Evolutionary conservation across 1,139 yeast species (phyloP), one percentile per base, ranked within the genome.

Genomic region (Diutina mesorugosa): DNA sequence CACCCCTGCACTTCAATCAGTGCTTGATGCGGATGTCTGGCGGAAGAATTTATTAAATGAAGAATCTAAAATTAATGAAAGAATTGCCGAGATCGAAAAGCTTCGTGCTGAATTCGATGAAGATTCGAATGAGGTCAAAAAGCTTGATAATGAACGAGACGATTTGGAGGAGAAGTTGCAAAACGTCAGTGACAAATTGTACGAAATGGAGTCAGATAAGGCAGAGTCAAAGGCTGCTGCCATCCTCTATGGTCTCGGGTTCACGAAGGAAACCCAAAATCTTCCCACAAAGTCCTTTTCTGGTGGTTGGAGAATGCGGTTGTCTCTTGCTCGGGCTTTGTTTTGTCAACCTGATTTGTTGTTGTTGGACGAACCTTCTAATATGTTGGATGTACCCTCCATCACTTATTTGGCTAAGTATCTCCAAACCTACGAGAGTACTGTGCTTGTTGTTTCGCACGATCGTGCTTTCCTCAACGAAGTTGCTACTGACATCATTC

Each of bases 231-330:
- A 95, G 69, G 99, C 99, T 10, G 97, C 98, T 3, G 85, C 95
- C n/a, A 93, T 93, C 61, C 76, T 93, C 60, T 88, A 72, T 62
- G 99, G 99, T 68, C 78, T 93, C 59, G 99, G 99, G 59, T 93
- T 93, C 76, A 85, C 96, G 55, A 83, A 83, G 61, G 96, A 88
- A 66, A 81, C 97, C 6, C 99, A 93, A 69, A 73, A 76, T 56
- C 77, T 77, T 59, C 84, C 97, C 29, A 90, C 98, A 10, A 91
- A 90, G 64, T 81, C 93, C 45, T 93, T 93, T 70, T 90, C 97
- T 57, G 99, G 99, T 81, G 99, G 99, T 84, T 93, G 99, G 99
- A 86, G 99, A 81, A 93, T 93, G 99, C 87, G 99, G 77, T 80
- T 93, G 62, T 89, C 98, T n/a, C 79, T 93, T 61, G 99, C 99